These are phyloP conservation scores for Hyphodiscus hymeniophilus DNA, from an alignment of 495 filamentous ascomycete genomes.

Conservation along the genomic window DNA sequence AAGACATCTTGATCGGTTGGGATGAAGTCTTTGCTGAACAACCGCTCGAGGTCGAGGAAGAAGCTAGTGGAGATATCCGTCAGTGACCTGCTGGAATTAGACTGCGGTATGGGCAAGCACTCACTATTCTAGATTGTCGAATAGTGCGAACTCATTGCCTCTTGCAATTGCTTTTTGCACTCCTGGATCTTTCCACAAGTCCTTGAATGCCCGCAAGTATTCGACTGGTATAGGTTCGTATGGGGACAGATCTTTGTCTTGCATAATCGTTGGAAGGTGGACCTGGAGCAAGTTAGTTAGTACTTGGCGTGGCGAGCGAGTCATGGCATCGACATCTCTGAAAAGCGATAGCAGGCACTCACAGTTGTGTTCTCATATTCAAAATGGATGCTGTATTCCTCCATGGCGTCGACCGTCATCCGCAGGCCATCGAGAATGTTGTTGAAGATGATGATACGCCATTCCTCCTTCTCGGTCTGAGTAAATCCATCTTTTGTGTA, in stretches of 20 bases:
- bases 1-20: constrained; percentile 97
- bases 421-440: constrained; percentile 87
- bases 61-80: constrained; percentile 49
- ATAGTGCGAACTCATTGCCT: constrained; percentile 92
- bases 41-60: constrained; percentile 79
- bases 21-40: constrained; percentile 80
- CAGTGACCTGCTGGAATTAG: constrained; percentile 14
- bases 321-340: constrained; percentile 16
- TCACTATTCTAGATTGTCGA: constrained; percentile 93
- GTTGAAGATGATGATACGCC: constrained; percentile 87
- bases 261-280: constrained; percentile 19
- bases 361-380: constrained; percentile 73
- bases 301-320: neutral
- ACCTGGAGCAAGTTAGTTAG: constrained; percentile 10
- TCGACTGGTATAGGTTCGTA: constrained; percentile 65
- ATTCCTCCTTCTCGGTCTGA: constrained; percentile 83
- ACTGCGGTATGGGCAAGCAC: constrained; percentile 24
- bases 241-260: constrained; percentile 46
- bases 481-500: constrained; percentile 82
- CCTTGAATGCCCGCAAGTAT: constrained; percentile 68
- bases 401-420: constrained; percentile 89
- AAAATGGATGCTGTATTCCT: constrained; percentile 69
- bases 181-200: constrained; percentile 75
- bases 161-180: constrained; percentile 80
- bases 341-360: constrained; percentile 32